These are phyloP conservation scores for Cymodocea nodosa DNA, from an alignment of 116 monocot genomes.

Conservation along the genomic window DNA sequence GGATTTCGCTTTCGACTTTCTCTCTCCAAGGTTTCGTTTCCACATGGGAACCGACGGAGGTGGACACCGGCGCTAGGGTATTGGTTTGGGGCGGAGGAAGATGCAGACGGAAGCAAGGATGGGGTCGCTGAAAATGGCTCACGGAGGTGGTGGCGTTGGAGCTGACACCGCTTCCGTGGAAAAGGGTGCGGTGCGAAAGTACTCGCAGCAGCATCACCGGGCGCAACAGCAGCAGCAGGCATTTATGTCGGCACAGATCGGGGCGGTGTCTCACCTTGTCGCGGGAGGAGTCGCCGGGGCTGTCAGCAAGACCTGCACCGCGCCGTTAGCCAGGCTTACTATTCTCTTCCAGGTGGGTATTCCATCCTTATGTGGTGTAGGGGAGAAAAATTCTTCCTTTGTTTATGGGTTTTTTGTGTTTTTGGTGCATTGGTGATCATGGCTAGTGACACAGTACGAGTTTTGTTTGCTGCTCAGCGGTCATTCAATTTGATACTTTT, in stretches of 20 bases:
- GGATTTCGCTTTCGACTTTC: too few relatives aligned
- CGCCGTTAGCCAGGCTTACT: constrained; percentile 71
- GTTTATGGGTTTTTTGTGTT: background rate
- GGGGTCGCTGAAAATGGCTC: constrained; percentile 2
- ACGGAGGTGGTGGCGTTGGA: too few relatives aligned
- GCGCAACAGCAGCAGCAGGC: constrained; percentile 8
- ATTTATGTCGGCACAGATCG: constrained; percentile 39
- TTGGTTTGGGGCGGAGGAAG: constrained; percentile 5
- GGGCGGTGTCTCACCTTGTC: constrained; percentile 39
- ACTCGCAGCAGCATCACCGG: constrained; percentile 2
- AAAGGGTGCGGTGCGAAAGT: constrained; percentile 10
- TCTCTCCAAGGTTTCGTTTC: too few relatives aligned
- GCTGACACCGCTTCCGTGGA: background rate
- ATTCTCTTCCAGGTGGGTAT: constrained; percentile 61
- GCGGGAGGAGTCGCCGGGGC: constrained; percentile 78
- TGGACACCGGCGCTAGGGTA: background rate
- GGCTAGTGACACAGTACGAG: too few relatives aligned
- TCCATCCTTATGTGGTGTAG: background rate
- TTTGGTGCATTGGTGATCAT: too few relatives aligned
- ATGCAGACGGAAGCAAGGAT: constrained; percentile 33
- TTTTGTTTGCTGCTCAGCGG: too few relatives aligned
- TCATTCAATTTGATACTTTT: too few relatives aligned
- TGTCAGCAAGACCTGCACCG: constrained; percentile 88
- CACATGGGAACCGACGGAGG: background rate
- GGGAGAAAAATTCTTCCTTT: background rate